A percentile compares a stretch with the other conserved stretches of the same genome.
These are phyloP conservation scores for Candolleomyces efflorescens DNA, from an alignment of 768 basidiomycete genomes.

Conservation along the genomic window DNA sequence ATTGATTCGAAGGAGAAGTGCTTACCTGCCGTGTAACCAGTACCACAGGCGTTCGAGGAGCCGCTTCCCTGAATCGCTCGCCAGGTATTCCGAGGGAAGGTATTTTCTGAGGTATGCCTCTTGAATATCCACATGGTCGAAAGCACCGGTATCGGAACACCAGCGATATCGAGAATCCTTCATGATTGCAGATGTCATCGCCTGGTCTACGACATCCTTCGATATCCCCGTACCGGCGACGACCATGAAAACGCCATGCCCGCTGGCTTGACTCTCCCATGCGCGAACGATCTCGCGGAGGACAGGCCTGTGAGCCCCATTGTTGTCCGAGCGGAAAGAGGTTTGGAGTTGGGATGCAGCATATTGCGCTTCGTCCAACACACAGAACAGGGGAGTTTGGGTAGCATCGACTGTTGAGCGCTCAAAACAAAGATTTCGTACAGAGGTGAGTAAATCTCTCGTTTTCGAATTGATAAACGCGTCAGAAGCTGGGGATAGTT, in stretches of 20 bases:
- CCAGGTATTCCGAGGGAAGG: conserved; percentile 27
- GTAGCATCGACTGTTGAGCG: not conserved
- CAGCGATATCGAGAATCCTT: conserved; percentile 41
- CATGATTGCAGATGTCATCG: conserved; percentile 44
- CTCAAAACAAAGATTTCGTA: conserved; percentile 23
- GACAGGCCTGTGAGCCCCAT: conserved; percentile 31
- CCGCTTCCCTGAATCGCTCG: conserved; percentile 23
- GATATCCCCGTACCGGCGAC: conserved; percentile 44
- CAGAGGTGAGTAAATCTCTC: conserved; percentile 25
- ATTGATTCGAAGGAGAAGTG: not conserved
- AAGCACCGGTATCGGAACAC: conserved; percentile 43
- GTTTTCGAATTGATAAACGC: conserved; percentile 31
- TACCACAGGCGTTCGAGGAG: conserved; percentile 38
- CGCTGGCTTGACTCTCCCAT: conserved; percentile 35
- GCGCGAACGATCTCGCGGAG: conserved; percentile 39
- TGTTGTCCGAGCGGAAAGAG: conserved; percentile 35
- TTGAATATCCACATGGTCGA: conserved; percentile 30
- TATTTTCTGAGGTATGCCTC: conserved; percentile 33
- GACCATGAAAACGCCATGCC: conserved; percentile 38
- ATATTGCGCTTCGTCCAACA: conserved; percentile 43
- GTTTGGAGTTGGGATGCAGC: conserved; percentile 34
- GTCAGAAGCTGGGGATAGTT: conserved; percentile 29
- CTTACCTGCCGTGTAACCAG: conserved; percentile 43
- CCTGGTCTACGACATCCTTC: conserved; percentile 40
- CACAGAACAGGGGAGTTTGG: conserved; percentile 37